Base-by-base conservation (phyloP, 2,329 filamentous ascomycete genomes). In the Paracoccidioides lutzii region DNA sequence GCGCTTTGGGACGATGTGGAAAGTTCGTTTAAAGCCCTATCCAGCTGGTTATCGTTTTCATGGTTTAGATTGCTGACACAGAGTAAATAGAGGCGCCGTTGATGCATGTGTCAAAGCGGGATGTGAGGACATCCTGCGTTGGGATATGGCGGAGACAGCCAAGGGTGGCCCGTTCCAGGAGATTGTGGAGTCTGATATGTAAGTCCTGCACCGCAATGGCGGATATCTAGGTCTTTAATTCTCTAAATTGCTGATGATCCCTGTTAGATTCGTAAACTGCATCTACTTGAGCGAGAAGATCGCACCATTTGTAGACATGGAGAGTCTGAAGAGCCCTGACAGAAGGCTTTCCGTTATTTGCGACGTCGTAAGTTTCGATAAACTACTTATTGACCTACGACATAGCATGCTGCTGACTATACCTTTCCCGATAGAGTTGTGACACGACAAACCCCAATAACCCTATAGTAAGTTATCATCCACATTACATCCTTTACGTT, bases 271-370 rank as follows among this genome's bases (percentile, higher is more conserved):
- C 68, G 78, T 93, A 70, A 94, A 93, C 76, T 90, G 86, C 79
- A 91, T 95, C 69, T 95, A 95, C 74, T 82, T 96, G 44, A 82
- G 78, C 59, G 76, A 82, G 63, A 81, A 84, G 68, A 90, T 93
- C 62, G 86, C 88, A 32, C 85, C 86, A 38, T 96, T 96, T 68
- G 80, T 95, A 67, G 83, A 87, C 71, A 67, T 77, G 58, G 80
- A 87, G 62, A 83, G 80, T 53, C 81, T 95, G 55, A 78, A 83
- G 60, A 74, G 78, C 43, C 76, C 85, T 3, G 78, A 78, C 64
- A 84, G 91, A 68, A 85, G 83, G 66, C 80, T 96, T 54, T 82
- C 81, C 55, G 87, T 94, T 46, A 81, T 94, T 59, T 88, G 86
- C 70, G 88, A 94, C 67, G 87, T 93, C 59, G 60, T 62, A 55